Conservation (phyloP, 805 yeast species). For the Metschnikowia kofuensis region DNA sequence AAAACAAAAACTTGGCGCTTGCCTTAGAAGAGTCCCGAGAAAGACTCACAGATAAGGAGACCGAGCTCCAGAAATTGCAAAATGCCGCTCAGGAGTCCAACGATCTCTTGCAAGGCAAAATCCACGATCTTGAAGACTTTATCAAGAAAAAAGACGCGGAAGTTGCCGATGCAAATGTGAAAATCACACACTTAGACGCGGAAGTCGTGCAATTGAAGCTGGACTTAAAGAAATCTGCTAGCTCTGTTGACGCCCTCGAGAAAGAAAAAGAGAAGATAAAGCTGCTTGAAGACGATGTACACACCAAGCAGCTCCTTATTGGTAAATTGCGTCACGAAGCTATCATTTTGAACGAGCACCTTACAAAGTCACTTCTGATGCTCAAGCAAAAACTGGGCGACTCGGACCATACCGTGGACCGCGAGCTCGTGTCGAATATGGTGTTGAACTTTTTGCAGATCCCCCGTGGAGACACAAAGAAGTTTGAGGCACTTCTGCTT, state of each 20-base stretch:
- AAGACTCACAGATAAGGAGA: slow-evolving; percentile 33
- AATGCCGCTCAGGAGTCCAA: slow-evolving; percentile 8
- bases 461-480: slow-evolving; percentile 91
- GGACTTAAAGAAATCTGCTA: background rate
- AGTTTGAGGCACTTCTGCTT: slow-evolving; percentile 85
- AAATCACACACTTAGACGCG: background rate
- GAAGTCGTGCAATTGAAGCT: slow-evolving; percentile 9
- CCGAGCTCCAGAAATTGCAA: slow-evolving; percentile 17
- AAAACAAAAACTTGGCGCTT: slow-evolving; percentile 39
- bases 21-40: slow-evolving; percentile 45
- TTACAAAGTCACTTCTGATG: slow-evolving; percentile 87
- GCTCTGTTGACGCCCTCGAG: slow-evolving; percentile 13
- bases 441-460: slow-evolving; percentile 79
- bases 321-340: slow-evolving; percentile 96
- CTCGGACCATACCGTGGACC: slow-evolving; percentile 70
- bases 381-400: slow-evolving; percentile 69
- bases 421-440: slow-evolving; percentile 83
- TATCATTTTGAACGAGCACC: slow-evolving; percentile 86
- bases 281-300: slow-evolving; percentile 54
- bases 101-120: background rate
- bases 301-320: slow-evolving; percentile 64
- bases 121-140: slow-evolving; percentile 5
- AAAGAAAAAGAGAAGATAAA: slow-evolving; percentile 34
- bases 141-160: slow-evolving; percentile 8
- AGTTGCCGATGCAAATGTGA: background rate